These are phyloP conservation scores for Ashbya aceris DNA, from an alignment of 1,139 yeast genomes.

Conservation along the genomic window DNA sequence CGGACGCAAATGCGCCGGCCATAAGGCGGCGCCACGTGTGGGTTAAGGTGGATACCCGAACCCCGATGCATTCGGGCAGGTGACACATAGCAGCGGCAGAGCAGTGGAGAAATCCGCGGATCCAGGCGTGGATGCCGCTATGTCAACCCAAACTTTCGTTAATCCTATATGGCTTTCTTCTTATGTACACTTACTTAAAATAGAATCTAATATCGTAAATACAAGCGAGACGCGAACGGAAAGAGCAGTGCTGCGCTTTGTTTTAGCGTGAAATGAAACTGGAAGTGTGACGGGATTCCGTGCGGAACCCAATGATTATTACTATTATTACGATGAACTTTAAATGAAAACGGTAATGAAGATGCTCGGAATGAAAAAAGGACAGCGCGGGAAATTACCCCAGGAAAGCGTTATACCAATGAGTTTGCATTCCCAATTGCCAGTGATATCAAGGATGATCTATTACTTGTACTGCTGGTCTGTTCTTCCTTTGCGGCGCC, in stretches of 20 bases:
- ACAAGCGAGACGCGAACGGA: no score
- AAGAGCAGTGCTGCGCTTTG: no score
- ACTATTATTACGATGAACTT: not conserved
- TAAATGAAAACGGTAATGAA: not conserved
- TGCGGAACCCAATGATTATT: not conserved
- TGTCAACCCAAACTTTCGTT: not conserved
- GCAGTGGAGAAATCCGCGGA: no score
- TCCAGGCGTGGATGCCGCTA: not conserved
- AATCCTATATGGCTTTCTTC: not conserved
- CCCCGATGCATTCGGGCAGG: no score
- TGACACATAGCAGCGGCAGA: no score
- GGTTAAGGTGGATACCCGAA: no score
- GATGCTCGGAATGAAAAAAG: not conserved
- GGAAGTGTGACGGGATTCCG: not conserved
- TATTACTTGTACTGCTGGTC: slow-evolving; percentile 14
- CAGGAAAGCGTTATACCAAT: slow-evolving; percentile 3
- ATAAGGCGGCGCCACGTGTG: no score
- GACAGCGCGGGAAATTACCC: no score
- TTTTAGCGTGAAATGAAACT: not conserved
- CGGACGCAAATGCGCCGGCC: no score
- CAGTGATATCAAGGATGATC: slow-evolving; percentile 21
- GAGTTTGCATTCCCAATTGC: slow-evolving; percentile 15
- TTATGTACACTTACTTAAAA: not conserved
- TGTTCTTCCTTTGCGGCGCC: slow-evolving; percentile 13
- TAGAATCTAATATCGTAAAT: not conserved